Base-by-base conservation (phyloP, 2,329 filamentous ascomycete genomes). In the Penicillium freii region DNA sequence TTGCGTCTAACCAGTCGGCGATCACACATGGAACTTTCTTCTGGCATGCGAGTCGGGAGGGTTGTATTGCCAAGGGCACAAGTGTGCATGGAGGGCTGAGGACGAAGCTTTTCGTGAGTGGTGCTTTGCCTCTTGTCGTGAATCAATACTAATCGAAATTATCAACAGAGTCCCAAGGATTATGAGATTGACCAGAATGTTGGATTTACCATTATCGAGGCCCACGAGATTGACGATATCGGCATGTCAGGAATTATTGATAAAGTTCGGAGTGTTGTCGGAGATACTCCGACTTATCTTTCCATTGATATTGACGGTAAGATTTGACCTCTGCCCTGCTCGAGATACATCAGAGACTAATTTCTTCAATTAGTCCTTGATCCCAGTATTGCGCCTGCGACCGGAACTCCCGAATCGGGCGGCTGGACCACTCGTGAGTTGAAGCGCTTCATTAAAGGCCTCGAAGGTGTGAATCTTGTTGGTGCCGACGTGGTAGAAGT, bases 401-500 rank as follows among this genome's bases (percentile, higher is more conserved):
- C 71, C 1, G 71, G 67, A 15, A 64, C 66, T 0, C 64, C 64
- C 3, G 66, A 68, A 31, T 59, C 63, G 1, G 66, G 66, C 8
- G 66, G 66, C 2, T 66, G 62, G 64, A 63, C 64, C 2, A 66
- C 60, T 5, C 60, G 61, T 6, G 62, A 66, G 29, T 34, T 67
- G 25, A 62, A 64, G 21, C 45, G 53, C 3, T 60, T 61, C n/a
- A 58, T 66, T 6, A 56, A 61, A 4, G 65, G 65, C 2, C 36
- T 67, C 25, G 60, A 60, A 11, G 59, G 53, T 17, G 13, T 67
- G 11, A 65, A 65, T 27, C 43, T 67, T 4, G 62, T 67, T 15
- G 65, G 65, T 0, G 63, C 64, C 1, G 63, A 65, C 48, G 58
- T 66, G 8, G 64, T 68, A 0, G 79, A 80, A 61, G 80, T 81